Evolutionary conservation across 495 filamentous ascomycete species (phyloP), one percentile per base, ranked within the genome.

Genomic region (Penicillium angulare): DNA sequence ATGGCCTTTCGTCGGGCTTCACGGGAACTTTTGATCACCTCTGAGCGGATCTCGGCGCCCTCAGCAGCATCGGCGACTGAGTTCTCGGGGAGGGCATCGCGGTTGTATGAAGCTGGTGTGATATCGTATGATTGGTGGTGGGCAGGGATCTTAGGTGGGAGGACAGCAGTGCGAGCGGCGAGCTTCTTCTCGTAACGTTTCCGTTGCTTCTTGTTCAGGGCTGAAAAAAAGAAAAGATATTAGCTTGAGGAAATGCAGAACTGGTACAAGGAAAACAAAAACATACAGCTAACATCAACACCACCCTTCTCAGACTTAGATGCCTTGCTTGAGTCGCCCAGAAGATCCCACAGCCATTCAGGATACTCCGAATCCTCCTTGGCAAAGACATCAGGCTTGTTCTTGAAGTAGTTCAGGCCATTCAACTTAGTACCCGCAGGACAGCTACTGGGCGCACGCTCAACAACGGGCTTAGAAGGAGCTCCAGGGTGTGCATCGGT

Each of bases 361-460:
- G 93, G 93, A 73, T 98, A 98, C 47, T 90, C 91, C 26, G 79
- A 71, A 65, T 98, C 93, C 45, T 86, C 79, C 59, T 83, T 73
- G 23, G 93, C 93, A 9, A 95, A 56, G 4, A 83, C 67, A 49
- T 83, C 80, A 0, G 84, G 83, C 62, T 90, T 84, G 32, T 78
- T 78, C 75, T 96, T 97, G 61, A 95, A 74, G 73, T 93, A 96
- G 67, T 90, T 95, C 52, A 98, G 77, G 6, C 91, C 90, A 24
- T 75, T 83, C 46, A 98, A 63, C 27, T 78, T 71, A 2, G 88
- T 90, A 16, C 93, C 93, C 3, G 84, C 82, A 0, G 77, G 68
- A 41, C 85, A 85, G 35, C 69, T 81, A 43, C 80, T 83, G 3
- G 59, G 56, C 32, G 63, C 52, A 15, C 66, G 70, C 43, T 62